Evolutionary conservation across 768 basidiomycete genomes (phyloP), one percentile per base, ranked within the genome.

Genomic region (Phylloporus sp.): DNA sequence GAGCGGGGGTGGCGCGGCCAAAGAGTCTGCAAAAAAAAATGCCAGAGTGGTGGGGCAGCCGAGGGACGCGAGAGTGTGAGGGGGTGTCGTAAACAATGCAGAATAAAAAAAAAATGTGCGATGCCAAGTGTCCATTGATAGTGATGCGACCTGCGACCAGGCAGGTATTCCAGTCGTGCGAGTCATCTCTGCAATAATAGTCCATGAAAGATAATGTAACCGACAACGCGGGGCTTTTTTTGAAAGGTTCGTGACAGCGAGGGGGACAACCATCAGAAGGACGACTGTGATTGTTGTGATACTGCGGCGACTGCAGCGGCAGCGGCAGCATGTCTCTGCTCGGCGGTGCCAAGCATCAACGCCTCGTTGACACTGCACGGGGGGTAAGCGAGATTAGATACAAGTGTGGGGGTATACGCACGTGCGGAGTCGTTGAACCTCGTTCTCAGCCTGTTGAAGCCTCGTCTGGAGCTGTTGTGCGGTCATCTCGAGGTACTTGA

Each of bases 401-500:
- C 23, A 18, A 43, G 54, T n/a, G 26, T 3, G 10, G 32, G 12
- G 41, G 6, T 2, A 5, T 32, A 65, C 77, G 50, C 53, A 78
- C 78, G 77, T 75, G 70, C 88, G 81, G 63, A 91, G 85, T 61
- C 88, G 81, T 68, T 84, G 77, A 54, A 88, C 86, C 73, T 91
- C 89, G 52, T 81, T 77, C 70, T 91, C 89, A 55, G 87, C 85
- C 67, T 80, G 77, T 71, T 88, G 82, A 58, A 91, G 78, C 66
- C 86, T 77, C 66, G 79, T 80, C 76, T 89, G 87, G 59, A 88
- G 75, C 63, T 87, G 83, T 52, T 78, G 79, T 58, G 84, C 85
- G 60, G 85, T 82, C 68, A 85, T 81, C 75, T 93, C 89, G 62
- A 94, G 85, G 60, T 89, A 85, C 73, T 84, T 81, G 76, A 95